Percentiles rank a stretch among this genome's conserved stretches.
phyloP scores from a whole-genome alignment of 768 basidiomycete genomes.

The Dacryopinax primogenitus region DNA sequence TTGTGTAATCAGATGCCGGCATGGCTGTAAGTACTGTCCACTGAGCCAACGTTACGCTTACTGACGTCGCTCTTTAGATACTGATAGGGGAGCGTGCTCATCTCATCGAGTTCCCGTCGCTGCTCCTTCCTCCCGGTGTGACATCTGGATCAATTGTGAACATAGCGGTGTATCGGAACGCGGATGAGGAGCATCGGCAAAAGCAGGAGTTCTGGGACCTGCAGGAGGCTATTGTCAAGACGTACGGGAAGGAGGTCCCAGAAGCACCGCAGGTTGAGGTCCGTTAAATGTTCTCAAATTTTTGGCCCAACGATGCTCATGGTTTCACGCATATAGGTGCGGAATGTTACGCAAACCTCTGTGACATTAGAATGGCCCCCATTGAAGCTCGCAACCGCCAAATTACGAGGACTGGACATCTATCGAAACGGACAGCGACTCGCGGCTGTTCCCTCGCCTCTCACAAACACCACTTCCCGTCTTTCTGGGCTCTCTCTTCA shows the following conservation, averaged over 20 bases:
- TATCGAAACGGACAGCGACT: constrained; percentile 84
- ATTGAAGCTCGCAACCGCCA: constrained; percentile 71
- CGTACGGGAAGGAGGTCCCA: constrained; percentile 58
- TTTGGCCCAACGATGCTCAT: background rate
- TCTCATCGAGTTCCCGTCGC: constrained; percentile 93
- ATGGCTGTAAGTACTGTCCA: constrained; percentile 62
- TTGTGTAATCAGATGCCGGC: constrained; percentile 53
- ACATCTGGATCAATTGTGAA: constrained; percentile 93
- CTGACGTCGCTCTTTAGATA: constrained; percentile 39
- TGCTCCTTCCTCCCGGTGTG: constrained; percentile 83
- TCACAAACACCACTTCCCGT: constrained; percentile 77
- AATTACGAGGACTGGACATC: constrained; percentile 78
- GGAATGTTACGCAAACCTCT: constrained; percentile 92
- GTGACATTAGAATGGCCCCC: constrained; percentile 93
- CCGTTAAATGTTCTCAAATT: constrained; percentile 17
- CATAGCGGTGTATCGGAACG: constrained; percentile 85
- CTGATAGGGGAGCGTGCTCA: constrained; percentile 88
- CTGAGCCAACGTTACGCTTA: background rate
- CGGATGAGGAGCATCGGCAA: constrained; percentile 67
- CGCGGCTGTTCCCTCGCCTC: constrained; percentile 69
- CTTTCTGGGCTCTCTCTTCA: constrained; percentile 68
- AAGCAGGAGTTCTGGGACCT: constrained; percentile 73
- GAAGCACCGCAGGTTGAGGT: constrained; percentile 63
- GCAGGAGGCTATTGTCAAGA: constrained; percentile 64
- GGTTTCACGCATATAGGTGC: constrained; percentile 39